phyloP scores from a whole-genome alignment of 352 stramenopile species.

The Phytopythium ostracodes region DNA sequence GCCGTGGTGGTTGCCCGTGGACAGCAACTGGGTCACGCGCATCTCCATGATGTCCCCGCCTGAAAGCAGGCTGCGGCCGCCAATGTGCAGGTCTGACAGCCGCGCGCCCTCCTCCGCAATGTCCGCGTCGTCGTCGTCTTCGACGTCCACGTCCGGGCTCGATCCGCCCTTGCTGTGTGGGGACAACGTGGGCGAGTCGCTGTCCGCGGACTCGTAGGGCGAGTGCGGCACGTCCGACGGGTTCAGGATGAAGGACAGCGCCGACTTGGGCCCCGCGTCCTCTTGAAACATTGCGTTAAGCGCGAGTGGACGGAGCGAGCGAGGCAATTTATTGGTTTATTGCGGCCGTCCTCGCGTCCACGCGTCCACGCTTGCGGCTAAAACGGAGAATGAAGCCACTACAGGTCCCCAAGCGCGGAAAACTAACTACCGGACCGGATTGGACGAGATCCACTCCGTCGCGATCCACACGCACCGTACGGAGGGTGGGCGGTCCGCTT shows the following conservation, averaged over 20 bases:
- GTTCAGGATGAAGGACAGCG: conserved; percentile 74
- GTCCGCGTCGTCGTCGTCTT: conserved; percentile 31
- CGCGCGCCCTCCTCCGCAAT: conserved; percentile 15
- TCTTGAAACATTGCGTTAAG: conserved; percentile 17
- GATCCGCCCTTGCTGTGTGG: conserved; percentile 36
- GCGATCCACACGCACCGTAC: background rate
- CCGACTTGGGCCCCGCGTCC: conserved; percentile 44
- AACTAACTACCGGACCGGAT: too few relatives aligned
- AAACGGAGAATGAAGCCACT: conserved; percentile 1
- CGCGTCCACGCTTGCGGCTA: background rate
- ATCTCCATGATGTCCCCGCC: conserved; percentile 47
- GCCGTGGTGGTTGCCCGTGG: conserved; percentile 52
- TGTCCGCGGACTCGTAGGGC: conserved; percentile 11
- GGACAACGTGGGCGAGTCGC: conserved; percentile 38
- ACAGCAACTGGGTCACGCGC: conserved; percentile 51
- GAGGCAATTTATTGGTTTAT: too few relatives aligned
- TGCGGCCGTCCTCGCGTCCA: background rate
- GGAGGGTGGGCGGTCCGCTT: too few relatives aligned
- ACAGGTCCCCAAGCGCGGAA: background rate
- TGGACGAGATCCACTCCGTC: background rate
- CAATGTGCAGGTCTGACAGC: conserved; percentile 39
- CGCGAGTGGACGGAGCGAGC: too few relatives aligned
- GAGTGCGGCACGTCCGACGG: conserved; percentile 23
- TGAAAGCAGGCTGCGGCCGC: conserved; percentile 49
- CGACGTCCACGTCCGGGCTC: conserved; percentile 24